Conservation (phyloP, 1,139 yeast genomes). For the Kurtzmaniella quercitrusa region DNA sequence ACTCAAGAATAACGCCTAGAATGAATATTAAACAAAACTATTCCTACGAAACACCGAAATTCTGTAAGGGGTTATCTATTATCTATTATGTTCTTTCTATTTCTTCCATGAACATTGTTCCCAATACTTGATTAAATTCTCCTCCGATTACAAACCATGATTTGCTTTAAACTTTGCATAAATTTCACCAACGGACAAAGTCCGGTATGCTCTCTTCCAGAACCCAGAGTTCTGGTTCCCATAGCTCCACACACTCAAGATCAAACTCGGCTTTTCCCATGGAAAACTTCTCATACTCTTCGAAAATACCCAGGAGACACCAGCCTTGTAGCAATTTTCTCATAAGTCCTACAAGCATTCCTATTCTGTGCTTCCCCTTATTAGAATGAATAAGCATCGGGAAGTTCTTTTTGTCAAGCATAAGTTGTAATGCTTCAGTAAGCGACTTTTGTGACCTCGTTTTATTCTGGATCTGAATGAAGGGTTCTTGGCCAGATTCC, state of each 20-base stretch:
- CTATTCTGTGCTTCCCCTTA: constrained; percentile 93
- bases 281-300: constrained; percentile 89
- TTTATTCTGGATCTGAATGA: constrained; percentile 37
- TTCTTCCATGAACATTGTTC: neutral
- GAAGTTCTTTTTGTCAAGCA: constrained; percentile 68
- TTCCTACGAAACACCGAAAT: neutral
- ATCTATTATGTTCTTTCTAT: too few relatives aligned
- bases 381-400: constrained; percentile 89
- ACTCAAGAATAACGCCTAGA: constrained; percentile 56
- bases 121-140: neutral
- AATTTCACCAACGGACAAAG: constrained; percentile 24
- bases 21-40: neutral
- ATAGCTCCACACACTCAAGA: constrained; percentile 56
- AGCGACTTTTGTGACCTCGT: constrained; percentile 45
- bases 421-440: constrained; percentile 56
- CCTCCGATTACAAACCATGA: neutral
- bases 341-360: constrained; percentile 85
- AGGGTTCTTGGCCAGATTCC: constrained; percentile 74
- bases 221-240: constrained; percentile 44
- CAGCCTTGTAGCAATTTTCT: constrained; percentile 85
- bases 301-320: constrained; percentile 90
- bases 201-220: constrained; percentile 32
- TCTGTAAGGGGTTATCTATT: too few relatives aligned
- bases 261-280: constrained; percentile 92
- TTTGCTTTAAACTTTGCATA: neutral